Evolutionary conservation across 2,329 filamentous ascomycete species (phyloP).

Genomic region (Chaetomium sp.): DNA sequence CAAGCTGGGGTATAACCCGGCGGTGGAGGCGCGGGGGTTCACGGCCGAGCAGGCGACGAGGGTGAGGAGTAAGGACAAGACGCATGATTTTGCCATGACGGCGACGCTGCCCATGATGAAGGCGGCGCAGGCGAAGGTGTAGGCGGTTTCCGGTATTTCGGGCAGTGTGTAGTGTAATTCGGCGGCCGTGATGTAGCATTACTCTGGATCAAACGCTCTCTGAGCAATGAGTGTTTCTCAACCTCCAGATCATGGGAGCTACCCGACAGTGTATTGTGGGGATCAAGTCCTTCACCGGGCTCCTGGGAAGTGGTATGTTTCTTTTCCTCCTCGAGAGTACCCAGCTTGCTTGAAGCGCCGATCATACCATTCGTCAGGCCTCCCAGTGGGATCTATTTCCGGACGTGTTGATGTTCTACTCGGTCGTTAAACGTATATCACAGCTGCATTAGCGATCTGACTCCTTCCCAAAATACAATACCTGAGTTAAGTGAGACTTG

Average conservation of each 20-base stretch:
- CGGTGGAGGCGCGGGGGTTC: slow-evolving; percentile 85
- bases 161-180: neutral
- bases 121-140: slow-evolving; percentile 62
- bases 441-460: neutral
- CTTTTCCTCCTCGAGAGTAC: neutral
- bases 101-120: slow-evolving; percentile 59
- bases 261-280: neutral
- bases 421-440: neutral
- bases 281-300: neutral
- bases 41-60: slow-evolving; percentile 72
- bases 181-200: neutral
- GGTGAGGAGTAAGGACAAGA: slow-evolving; percentile 67
- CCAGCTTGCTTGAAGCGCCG: neutral
- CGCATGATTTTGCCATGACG: slow-evolving; percentile 74
- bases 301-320: neutral
- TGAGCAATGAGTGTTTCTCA: neutral
- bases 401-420: neutral
- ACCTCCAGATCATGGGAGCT: no score
- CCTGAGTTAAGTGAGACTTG: neutral
- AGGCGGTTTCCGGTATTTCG: neutral
- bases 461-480: neutral
- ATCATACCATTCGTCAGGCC: neutral
- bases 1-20: slow-evolving; percentile 86
- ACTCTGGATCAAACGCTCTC: neutral
- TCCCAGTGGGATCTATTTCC: neutral